Evolutionary conservation across 1,284 basidiomycete species (phyloP).

Genomic region (Ustilago lituana): DNA sequence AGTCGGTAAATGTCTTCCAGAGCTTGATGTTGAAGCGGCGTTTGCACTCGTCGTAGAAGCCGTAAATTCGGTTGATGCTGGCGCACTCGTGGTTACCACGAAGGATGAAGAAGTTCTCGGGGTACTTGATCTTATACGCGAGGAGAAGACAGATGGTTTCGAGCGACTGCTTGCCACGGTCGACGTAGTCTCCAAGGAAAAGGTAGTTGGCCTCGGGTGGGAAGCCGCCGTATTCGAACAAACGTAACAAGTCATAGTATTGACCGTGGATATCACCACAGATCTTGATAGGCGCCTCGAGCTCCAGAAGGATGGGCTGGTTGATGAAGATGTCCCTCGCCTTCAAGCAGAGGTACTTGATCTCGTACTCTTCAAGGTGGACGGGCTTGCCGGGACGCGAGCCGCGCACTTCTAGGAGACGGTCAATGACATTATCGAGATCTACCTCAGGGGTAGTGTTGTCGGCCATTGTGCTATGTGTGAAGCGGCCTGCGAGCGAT

Average conservation of each 20-base stretch:
- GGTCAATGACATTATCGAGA: constrained; percentile 67
- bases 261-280: constrained; percentile 96
- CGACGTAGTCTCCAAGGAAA: constrained; percentile 94
- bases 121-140: constrained; percentile 98
- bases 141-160: constrained; percentile 88
- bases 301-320: constrained; percentile 90
- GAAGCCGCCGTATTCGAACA: constrained; percentile 94
- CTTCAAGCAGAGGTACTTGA: constrained; percentile 93
- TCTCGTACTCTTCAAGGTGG: constrained; percentile 92
- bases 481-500: constrained; percentile 17
- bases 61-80: constrained; percentile 93
- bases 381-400: constrained; percentile 92
- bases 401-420: constrained; percentile 76
- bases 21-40: constrained; percentile 97
- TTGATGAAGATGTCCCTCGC: constrained; percentile 95
- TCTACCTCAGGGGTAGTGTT: constrained; percentile 63
- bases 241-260: constrained; percentile 90
- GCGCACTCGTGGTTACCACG: constrained; percentile 95
- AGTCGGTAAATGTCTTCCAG: constrained; percentile 97
- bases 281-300: constrained; percentile 96
- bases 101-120: constrained; percentile 95
- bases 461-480: constrained; percentile 60
- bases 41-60: constrained; percentile 97
- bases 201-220: constrained; percentile 96
- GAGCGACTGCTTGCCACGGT: constrained; percentile 91